A percentile compares a stretch with the other conserved stretches of the same genome.
phyloP scores from a whole-genome alignment of 2,329 filamentous ascomycete species.

The Rhynchosporium graminicola region DNA sequence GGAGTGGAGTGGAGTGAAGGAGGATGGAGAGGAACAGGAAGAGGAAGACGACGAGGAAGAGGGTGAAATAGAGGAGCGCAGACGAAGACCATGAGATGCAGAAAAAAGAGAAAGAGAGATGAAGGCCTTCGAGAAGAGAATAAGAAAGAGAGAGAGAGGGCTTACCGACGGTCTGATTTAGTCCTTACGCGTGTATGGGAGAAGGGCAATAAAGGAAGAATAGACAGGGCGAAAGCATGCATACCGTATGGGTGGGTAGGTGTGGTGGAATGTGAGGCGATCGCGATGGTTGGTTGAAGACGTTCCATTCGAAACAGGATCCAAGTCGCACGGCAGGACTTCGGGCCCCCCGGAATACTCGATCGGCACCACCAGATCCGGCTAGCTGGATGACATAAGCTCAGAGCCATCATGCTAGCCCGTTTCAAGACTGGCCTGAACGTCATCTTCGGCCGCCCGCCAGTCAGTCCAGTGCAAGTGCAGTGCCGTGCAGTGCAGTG shows the following conservation, averaged over 20 bases:
- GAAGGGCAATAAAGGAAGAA: neutral
- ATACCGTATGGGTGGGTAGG: neutral
- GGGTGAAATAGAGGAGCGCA: too few species aligned
- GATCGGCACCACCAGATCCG: too few species aligned
- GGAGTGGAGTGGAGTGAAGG: constrained; percentile 22
- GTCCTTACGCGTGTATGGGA: constrained; percentile 21
- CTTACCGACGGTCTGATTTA: constrained; percentile 27
- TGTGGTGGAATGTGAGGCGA: constrained; percentile 8
- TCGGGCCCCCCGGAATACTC: too few species aligned
- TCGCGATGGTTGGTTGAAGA: constrained; percentile 5
- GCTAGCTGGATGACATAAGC: neutral
- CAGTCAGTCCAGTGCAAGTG: neutral
- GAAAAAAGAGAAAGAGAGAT: constrained; percentile 9
- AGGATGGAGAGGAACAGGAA: neutral
- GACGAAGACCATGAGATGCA: constrained; percentile 1
- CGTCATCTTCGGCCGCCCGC: constrained; percentile 3
- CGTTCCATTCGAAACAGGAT: neutral
- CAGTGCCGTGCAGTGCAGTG: neutral
- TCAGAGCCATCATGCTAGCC: neutral
- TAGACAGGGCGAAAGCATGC: constrained; percentile 10
- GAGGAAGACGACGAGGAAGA: neutral
- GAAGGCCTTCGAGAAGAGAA: neutral
- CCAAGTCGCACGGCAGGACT: too few species aligned
- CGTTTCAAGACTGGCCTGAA: neutral
- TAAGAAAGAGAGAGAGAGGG: constrained; percentile 9